phyloP scores from a whole-genome alignment of 495 filamentous ascomycete species.

The Aspergillus sclerotiicarbonarius region DNA sequence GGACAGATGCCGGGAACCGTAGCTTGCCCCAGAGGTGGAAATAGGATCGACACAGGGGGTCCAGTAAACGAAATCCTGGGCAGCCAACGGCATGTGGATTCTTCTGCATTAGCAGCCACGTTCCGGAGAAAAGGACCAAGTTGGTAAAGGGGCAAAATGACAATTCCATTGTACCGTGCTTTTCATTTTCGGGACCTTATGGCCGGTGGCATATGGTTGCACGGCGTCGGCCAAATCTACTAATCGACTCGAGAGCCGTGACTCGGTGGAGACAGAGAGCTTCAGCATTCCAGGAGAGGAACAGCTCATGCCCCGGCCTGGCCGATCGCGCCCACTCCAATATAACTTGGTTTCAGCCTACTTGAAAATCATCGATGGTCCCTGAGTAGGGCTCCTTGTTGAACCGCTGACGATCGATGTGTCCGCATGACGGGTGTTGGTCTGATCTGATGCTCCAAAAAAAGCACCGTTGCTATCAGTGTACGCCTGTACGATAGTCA shows the following conservation, averaged over 20 bases:
- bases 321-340: not conserved
- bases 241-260: not conserved
- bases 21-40: conserved; percentile 15
- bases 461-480: not conserved
- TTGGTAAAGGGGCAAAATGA: not conserved
- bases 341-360: not conserved
- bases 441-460: not conserved
- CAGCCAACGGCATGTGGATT: conserved; percentile 6
- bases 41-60: conserved; percentile 14
- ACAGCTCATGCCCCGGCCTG: not conserved
- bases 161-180: not conserved
- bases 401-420: not conserved
- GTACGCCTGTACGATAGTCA: not conserved
- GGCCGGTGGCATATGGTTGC: too few relatives aligned
- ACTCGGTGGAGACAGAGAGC: conserved; percentile 1
- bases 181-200: not conserved
- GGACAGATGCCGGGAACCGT: conserved; percentile 12
- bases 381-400: not conserved
- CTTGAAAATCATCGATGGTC: not conserved
- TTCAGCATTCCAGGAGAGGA: conserved; percentile 5
- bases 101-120: not conserved
- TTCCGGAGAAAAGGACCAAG: not conserved
- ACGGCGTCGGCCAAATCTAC: too few relatives aligned
- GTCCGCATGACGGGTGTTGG: not conserved
- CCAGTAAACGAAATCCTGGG: conserved; percentile 9